Conservation (phyloP, 306 rosid species). For the Castanea sativa region DNA sequence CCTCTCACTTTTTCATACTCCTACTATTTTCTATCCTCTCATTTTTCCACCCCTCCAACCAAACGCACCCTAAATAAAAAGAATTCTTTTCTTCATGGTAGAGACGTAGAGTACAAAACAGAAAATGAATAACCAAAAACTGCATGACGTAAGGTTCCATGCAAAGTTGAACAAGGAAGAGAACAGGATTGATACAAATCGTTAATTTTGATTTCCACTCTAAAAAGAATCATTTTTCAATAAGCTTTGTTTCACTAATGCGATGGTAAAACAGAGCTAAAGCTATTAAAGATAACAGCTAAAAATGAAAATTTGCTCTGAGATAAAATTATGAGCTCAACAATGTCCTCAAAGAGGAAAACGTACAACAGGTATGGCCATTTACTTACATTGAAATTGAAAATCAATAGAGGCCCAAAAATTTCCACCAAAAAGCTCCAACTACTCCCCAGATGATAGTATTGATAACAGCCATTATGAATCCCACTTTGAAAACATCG, state of each 20-base stretch:
- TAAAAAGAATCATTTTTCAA: slow-evolving; percentile 16
- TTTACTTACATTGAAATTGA: slow-evolving; percentile 39
- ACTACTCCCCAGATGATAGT: slow-evolving; percentile 72
- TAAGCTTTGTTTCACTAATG: slow-evolving; percentile 20
- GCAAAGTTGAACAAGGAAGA: not conserved
- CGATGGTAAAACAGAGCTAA: slow-evolving; percentile 8
- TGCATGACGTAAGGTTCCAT: not conserved
- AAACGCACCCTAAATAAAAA: not conserved
- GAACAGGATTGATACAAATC: not conserved
- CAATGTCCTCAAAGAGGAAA: slow-evolving; percentile 29
- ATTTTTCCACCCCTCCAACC: too few relatives aligned
- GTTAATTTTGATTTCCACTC: slow-evolving; percentile 9
- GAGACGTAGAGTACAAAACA: not conserved
- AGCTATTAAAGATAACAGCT: not conserved
- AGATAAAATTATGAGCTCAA: slow-evolving; percentile 38
- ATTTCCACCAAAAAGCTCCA: slow-evolving; percentile 91
- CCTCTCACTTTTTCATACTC: too few relatives aligned
- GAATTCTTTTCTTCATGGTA: not conserved
- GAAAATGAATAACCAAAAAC: not conserved
- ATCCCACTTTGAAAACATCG: slow-evolving; percentile 71
- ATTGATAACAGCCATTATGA: slow-evolving; percentile 70
- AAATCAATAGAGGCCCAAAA: slow-evolving; percentile 77
- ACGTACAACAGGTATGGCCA: slow-evolving; percentile 20
- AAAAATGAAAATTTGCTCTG: slow-evolving; percentile 17
- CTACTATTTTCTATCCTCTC: too few relatives aligned